phyloP scores from a whole-genome alignment of 2,329 filamentous ascomycete species.

The Mariannaea elegans region DNA sequence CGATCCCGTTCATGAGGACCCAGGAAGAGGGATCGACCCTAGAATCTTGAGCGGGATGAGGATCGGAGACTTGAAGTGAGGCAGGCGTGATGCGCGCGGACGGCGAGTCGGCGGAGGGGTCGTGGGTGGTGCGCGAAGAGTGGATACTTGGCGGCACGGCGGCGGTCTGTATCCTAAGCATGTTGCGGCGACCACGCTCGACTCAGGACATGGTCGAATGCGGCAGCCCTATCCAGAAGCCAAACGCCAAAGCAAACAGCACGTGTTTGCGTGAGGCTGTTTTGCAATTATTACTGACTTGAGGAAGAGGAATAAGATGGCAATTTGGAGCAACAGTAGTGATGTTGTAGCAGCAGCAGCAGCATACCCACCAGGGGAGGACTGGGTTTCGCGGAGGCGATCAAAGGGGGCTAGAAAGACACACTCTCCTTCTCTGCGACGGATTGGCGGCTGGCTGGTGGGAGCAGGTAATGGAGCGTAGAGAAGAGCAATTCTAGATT shows the following conservation, averaged over 20 bases:
- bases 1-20: slow-evolving; percentile 67
- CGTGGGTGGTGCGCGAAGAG: slow-evolving; percentile 42
- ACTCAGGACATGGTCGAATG: slow-evolving; percentile 47
- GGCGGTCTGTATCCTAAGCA: slow-evolving; percentile 44
- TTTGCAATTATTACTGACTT: slow-evolving; percentile 16
- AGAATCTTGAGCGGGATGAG: slow-evolving; percentile 31
- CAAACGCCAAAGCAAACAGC: slow-evolving; percentile 24
- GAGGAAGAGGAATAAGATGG: slow-evolving; percentile 1
- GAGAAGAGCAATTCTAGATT: too few species aligned
- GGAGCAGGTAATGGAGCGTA: slow-evolving; percentile 6
- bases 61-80: slow-evolving; percentile 37
- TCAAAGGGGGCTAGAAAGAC: slow-evolving; percentile 25
- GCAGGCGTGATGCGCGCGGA: slow-evolving; percentile 41
- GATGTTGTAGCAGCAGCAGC: slow-evolving; percentile 12
- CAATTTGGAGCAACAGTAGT: slow-evolving; percentile 27
- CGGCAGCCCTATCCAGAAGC: slow-evolving; percentile 44
- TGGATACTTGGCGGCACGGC: slow-evolving; percentile 44
- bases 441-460: slow-evolving; percentile 5
- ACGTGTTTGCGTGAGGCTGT: slow-evolving; percentile 2
- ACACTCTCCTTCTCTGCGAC: neutral
- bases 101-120: slow-evolving; percentile 42
- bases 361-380: slow-evolving; percentile 32
- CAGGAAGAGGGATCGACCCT: slow-evolving; percentile 40
- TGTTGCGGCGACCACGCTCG: slow-evolving; percentile 43
- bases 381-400: slow-evolving; percentile 23